phyloP scores from a whole-genome alignment of 2,329 filamentous ascomycete species.

The Phyllosticta paracitricarpa region DNA sequence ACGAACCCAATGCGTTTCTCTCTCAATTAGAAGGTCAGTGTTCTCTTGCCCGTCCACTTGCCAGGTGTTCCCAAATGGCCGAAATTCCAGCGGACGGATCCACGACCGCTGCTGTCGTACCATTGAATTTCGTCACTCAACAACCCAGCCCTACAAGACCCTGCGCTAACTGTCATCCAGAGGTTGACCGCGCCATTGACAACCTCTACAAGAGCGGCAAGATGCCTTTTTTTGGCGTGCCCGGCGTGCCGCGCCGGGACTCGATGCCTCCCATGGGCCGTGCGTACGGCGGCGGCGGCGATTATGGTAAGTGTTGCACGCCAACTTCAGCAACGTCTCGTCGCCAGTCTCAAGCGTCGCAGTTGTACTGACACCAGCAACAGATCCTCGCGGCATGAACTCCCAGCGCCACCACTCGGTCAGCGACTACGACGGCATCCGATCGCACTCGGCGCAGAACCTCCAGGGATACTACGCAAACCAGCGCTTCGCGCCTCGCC shows the following conservation, averaged over 20 bases:
- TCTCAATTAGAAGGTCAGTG: constrained; percentile 76
- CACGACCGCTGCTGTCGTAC: neutral
- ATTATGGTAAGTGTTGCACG: constrained; percentile 46
- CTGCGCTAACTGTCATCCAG: constrained; percentile 36
- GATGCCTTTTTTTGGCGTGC: constrained; percentile 39
- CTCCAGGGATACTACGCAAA: constrained; percentile 89
- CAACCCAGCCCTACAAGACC: neutral
- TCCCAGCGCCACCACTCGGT: constrained; percentile 72
- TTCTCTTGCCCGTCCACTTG: neutral
- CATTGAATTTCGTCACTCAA: neutral
- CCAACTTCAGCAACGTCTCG: constrained; percentile 12
- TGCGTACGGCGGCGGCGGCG: constrained; percentile 35
- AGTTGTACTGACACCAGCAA: constrained; percentile 1
- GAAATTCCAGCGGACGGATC: neutral
- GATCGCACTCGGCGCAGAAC: constrained; percentile 64
- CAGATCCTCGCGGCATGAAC: constrained; percentile 61
- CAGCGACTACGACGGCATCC: constrained; percentile 70
- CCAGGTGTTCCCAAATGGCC: neutral
- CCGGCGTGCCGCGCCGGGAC: constrained; percentile 56
- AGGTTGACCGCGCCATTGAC: constrained; percentile 91
- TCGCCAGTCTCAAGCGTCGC: neutral
- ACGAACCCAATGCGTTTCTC: constrained; percentile 69
- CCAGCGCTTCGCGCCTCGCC: constrained; percentile 82
- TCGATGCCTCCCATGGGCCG: constrained; percentile 57
- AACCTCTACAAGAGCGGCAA: constrained; percentile 96